phyloP scores from a whole-genome alignment of 2,329 filamentous ascomycete species.

The Mycosphaerelloides madeirae region DNA sequence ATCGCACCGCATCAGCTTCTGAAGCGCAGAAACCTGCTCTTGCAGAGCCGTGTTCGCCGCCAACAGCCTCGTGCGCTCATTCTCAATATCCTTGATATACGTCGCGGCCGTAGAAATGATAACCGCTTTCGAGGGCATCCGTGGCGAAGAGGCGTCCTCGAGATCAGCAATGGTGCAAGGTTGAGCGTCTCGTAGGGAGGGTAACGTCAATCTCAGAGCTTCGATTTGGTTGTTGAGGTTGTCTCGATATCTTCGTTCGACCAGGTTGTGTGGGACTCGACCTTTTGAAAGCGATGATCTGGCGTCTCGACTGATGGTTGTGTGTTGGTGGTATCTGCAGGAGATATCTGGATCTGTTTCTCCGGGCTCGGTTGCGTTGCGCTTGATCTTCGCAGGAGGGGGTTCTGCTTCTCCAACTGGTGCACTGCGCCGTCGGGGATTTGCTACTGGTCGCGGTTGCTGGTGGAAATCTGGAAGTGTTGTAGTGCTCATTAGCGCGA shows the following conservation, averaged over 20 bases:
- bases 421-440: slow-evolving; percentile 10
- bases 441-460: not conserved
- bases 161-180: slow-evolving; percentile 6
- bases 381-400: slow-evolving; percentile 12
- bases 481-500: not conserved
- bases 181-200: slow-evolving; percentile 15
- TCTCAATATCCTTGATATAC: slow-evolving; percentile 44
- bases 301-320: slow-evolving; percentile 3
- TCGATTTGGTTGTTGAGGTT: slow-evolving; percentile 45
- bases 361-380: slow-evolving; percentile 11
- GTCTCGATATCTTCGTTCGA: slow-evolving; percentile 45
- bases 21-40: slow-evolving; percentile 38
- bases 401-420: slow-evolving; percentile 8
- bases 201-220: slow-evolving; percentile 28
- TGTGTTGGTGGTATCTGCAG: slow-evolving; percentile 1
- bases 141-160: slow-evolving; percentile 12
- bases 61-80: slow-evolving; percentile 37
- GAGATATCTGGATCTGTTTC: slow-evolving; percentile 2
- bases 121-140: slow-evolving; percentile 40
- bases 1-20: slow-evolving; percentile 44
- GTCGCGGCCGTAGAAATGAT: slow-evolving; percentile 44
- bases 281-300: slow-evolving; percentile 8
- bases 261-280: slow-evolving; percentile 38
- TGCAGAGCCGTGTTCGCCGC: slow-evolving; percentile 39
- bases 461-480: not conserved